phyloP scores from a whole-genome alignment of 805 yeast species.

The Cephaloascus fragrans region DNA sequence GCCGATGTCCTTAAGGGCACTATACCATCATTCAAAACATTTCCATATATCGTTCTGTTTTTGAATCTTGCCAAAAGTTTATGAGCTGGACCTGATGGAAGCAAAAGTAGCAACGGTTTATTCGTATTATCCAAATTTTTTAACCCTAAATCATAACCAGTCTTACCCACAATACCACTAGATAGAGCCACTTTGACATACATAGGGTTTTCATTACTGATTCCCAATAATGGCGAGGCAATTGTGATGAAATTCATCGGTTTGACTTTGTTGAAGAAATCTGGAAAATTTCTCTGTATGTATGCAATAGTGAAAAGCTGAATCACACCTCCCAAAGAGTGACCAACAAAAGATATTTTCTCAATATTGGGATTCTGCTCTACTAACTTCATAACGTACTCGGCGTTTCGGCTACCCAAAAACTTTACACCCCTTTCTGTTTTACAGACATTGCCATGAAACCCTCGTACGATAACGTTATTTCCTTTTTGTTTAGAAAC shows the following conservation, averaged over 20 bases:
- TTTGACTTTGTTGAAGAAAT: conserved; percentile 51
- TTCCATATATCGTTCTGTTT: conserved; percentile 79
- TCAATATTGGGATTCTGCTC: conserved; percentile 35
- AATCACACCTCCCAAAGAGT: conserved; percentile 87
- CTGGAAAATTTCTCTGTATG: conserved; percentile 57
- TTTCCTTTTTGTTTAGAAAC: conserved; percentile 32
- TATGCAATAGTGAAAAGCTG: conserved; percentile 89
- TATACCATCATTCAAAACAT: conserved; percentile 86
- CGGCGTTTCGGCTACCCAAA: conserved; percentile 74
- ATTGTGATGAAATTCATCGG: conserved; percentile 76
- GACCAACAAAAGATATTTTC: conserved; percentile 81
- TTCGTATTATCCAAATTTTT: conserved; percentile 28
- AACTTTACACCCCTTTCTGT: conserved; percentile 85
- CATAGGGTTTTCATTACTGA: conserved; percentile 78
- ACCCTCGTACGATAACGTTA: conserved; percentile 77
- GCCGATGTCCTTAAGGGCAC: conserved; percentile 92
- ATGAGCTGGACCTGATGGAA: conserved; percentile 72
- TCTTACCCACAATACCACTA: conserved; percentile 83
- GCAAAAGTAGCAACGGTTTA: conserved; percentile 61
- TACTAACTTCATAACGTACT: conserved; percentile 52
- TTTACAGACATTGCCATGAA: conserved; percentile 71
- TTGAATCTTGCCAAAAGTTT: conserved; percentile 50
- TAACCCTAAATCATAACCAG: conserved; percentile 86
- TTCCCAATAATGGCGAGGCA: conserved; percentile 87
- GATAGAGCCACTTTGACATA: conserved; percentile 77